Conservation (phyloP, 495 filamentous ascomycete species). For the Hypoxylon fragiforme region DNA sequence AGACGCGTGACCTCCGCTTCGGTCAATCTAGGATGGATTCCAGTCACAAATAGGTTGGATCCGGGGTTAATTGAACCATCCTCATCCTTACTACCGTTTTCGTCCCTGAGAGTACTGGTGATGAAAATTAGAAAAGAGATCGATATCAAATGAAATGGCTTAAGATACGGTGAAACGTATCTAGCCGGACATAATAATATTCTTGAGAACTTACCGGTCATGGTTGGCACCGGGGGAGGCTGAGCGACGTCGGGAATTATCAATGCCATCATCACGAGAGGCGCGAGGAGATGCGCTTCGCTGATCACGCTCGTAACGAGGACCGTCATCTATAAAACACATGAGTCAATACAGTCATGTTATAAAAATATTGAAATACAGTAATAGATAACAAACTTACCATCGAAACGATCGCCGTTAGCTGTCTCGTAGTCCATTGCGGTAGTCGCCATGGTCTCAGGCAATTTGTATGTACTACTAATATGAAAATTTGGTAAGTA, state of each 20-base stretch:
- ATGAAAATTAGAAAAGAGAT: too few species aligned
- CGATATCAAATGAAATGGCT: too few species aligned
- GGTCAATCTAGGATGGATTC: conserved; percentile 91
- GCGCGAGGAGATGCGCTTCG: conserved; percentile 89
- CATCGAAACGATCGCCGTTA: conserved; percentile 78
- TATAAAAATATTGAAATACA: too few species aligned
- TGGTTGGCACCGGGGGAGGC: conserved; percentile 70
- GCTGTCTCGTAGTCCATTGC: conserved; percentile 86
- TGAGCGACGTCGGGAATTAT: conserved; percentile 70
- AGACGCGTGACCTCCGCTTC: conserved; percentile 91
- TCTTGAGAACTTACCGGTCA: conserved; percentile 72
- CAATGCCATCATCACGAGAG: conserved; percentile 65
- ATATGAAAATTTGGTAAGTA: conserved; percentile 24
- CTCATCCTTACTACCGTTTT: conserved; percentile 61
- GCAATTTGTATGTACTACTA: conserved; percentile 10
- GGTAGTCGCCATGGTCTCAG: conserved; percentile 54
- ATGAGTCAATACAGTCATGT: conserved; percentile 28
- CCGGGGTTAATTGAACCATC: conserved; percentile 85
- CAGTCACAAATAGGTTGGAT: conserved; percentile 98
- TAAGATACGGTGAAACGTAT: too few species aligned
- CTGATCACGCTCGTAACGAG: conserved; percentile 76
- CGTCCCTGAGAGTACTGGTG: conserved; percentile 52
- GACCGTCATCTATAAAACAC: conserved; percentile 62
- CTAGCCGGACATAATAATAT: too few species aligned
- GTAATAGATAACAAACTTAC: too few species aligned